Base-by-base conservation (phyloP, 148 eudicot genomes). In the Camellia sinensis region DNA sequence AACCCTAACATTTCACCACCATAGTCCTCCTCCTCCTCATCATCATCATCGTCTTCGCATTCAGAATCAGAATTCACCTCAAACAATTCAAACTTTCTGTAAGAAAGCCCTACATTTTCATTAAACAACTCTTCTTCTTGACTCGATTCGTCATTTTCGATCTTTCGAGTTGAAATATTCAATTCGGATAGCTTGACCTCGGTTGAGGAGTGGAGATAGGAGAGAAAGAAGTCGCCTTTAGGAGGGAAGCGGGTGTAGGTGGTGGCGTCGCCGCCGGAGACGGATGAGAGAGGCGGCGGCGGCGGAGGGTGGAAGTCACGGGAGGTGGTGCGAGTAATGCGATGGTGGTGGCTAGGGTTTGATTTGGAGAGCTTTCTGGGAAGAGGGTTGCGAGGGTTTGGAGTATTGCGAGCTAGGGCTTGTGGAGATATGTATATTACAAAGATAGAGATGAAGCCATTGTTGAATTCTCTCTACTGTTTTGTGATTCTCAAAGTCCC, bases 231-330 rank as follows among this genome's bases (percentile, higher is more conserved):
- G 29, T 87, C 91, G 0, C 89, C 90, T 62, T 52, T 89, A 19
- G 88, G 90, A 15, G 92, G 92, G 22, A 91, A 91, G 45, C 93
- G 92, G 76, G 98, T 91, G 88, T 88, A 96, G 70, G 94, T 91
- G 78, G 98, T 95, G 52, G 97, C 96, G 43, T 91, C 93, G 54
- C 85, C 84, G 73, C 91, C 92, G 17, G 81, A 74, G 68, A 67
- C 80, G 59, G 82, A 7, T 69, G 85, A 66, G 10, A 7, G 69
- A 12, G 61, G 70, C 57, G 84, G 83, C 29, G 80, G 76, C 72
- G 70, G 41, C 13, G 67, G 37, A 29, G 37, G 37, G 37, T 29
- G 37, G 74, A 66, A 5, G 29, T 76, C 45, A 3, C 15, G 74
- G 65, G 65, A n/a, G 12, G 67, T 19, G 59, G 75, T n/a, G 67